A percentile compares a stretch with the other conserved stretches of the same genome.
phyloP scores from a whole-genome alignment of 768 basidiomycete species.

The Kwoniella newhampshirensis region DNA sequence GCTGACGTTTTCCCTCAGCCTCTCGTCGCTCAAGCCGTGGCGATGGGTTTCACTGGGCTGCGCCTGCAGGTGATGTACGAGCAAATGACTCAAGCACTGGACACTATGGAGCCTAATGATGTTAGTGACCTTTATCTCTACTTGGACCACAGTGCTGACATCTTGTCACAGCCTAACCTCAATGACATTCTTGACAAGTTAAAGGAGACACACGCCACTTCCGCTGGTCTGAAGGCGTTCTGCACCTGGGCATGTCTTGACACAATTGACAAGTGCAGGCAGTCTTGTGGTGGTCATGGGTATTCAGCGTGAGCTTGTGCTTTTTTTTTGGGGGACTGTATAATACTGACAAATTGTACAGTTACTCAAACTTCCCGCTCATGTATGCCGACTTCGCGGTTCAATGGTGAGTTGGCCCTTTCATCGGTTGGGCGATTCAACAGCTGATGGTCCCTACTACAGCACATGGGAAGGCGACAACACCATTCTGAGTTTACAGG shows the following conservation, averaged over 20 bases:
- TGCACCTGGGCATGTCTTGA: slow-evolving; percentile 57
- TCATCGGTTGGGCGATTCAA: background rate
- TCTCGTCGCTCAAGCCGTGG: slow-evolving; percentile 54
- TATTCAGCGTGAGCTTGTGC: slow-evolving; percentile 52
- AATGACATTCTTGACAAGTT: slow-evolving; percentile 55
- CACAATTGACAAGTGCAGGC: slow-evolving; percentile 56
- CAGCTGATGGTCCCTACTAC: slow-evolving; percentile 4
- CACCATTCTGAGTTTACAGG: slow-evolving; percentile 54
- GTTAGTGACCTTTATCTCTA: slow-evolving; percentile 25
- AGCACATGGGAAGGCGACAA: slow-evolving; percentile 57
- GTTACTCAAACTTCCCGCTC: slow-evolving; percentile 50
- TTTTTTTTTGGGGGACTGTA: background rate
- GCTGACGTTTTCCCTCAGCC: slow-evolving; percentile 38
- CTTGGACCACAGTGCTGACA: background rate
- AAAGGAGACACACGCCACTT: slow-evolving; percentile 57
- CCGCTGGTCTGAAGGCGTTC: slow-evolving; percentile 57
- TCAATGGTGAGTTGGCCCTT: slow-evolving; percentile 32
- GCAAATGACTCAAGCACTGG: slow-evolving; percentile 50
- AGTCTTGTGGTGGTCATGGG: slow-evolving; percentile 56
- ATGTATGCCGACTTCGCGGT: slow-evolving; percentile 56
- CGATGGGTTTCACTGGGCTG: slow-evolving; percentile 53
- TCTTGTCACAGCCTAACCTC: slow-evolving; percentile 44
- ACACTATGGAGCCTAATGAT: slow-evolving; percentile 52
- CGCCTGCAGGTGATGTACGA: slow-evolving; percentile 51
- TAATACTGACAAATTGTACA: slow-evolving; percentile 14